phyloP scores from a whole-genome alignment of 2,329 filamentous ascomycete species.

The Penicillium sp. region DNA sequence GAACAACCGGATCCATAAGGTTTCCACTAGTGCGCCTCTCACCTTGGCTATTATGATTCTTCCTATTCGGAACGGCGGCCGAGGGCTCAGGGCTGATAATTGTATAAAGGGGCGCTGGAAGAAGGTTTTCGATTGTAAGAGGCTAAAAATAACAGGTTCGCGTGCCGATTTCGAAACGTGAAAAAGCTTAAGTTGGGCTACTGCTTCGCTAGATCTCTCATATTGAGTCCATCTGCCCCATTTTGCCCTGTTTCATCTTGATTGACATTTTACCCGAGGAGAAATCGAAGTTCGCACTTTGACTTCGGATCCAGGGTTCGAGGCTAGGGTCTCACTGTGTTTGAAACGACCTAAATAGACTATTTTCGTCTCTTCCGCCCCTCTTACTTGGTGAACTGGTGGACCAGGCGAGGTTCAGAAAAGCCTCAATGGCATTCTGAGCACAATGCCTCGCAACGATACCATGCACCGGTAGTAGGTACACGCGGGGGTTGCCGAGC shows the following conservation, averaged over 20 bases:
- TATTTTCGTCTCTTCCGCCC: not conserved
- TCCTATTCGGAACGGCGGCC: not conserved
- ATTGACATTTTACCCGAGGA: not conserved
- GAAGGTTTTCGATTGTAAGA: not conserved
- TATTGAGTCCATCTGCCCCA: not conserved
- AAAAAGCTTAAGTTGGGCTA: not conserved
- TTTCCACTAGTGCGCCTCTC: constrained; percentile 1
- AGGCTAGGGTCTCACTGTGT: not conserved
- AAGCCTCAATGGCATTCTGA: not conserved
- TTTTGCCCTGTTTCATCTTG: constrained; percentile 1
- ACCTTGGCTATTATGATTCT: not conserved
- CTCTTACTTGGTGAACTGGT: not conserved
- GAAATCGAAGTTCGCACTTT: not conserved
- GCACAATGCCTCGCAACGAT: not conserved
- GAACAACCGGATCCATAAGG: not conserved
- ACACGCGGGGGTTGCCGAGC: not conserved
- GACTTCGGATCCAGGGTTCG: not conserved
- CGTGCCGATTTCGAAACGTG: not conserved
- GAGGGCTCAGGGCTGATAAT: not conserved
- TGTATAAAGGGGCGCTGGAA: not conserved
- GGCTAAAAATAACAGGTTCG: not conserved
- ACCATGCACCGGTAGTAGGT: too few relatives aligned
- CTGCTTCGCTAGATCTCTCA: not conserved
- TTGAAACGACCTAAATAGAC: not conserved
- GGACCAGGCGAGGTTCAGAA: not conserved